A percentile compares a stretch with the other conserved stretches of the same genome.
Evolutionary conservation across 1,139 yeast genomes (phyloP).

Genomic region (Nakaseomyces glabratus): DNA sequence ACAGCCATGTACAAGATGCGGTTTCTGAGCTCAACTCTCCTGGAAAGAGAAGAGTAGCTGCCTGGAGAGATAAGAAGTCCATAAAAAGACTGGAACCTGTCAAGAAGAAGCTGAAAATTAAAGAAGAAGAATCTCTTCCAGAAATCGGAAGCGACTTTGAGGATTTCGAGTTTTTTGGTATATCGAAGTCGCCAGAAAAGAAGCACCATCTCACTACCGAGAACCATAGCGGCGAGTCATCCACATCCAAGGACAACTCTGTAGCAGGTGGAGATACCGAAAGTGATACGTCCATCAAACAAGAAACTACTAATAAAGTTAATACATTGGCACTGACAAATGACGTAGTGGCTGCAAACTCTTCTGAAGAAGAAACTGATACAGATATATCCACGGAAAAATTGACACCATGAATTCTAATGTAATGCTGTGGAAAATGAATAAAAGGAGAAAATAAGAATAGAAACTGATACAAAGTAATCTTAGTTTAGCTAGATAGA

Average conservation of each 20-base stretch:
- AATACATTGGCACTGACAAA: background rate
- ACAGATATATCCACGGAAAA: background rate
- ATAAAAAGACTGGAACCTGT: conserved; percentile 5
- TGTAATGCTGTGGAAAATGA: conserved; percentile 7
- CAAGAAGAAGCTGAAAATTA: conserved; percentile 7
- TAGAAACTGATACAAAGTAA: no score
- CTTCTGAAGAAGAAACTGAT: background rate
- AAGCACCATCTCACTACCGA: no score
- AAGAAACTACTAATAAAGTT: background rate
- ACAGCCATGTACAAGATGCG: conserved; percentile 15
- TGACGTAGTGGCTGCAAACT: background rate
- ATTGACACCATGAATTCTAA: conserved; percentile 1
- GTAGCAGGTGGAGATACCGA: background rate
- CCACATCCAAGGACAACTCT: background rate
- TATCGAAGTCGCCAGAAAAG: conserved; percentile 7
- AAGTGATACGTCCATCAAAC: background rate
- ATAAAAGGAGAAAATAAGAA: no score
- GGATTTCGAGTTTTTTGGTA: conserved; percentile 14
- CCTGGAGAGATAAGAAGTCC: conserved; percentile 3
- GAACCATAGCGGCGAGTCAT: background rate
- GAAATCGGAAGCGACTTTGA: conserved; percentile 11
- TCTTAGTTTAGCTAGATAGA: no score
- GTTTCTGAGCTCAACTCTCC: conserved; percentile 23
- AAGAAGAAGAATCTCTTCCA: background rate
- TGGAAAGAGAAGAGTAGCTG: conserved; percentile 17